Evolutionary conservation across 2,329 filamentous ascomycete genomes (phyloP), one percentile per base, ranked within the genome.

Genomic region (Cladosporium austrohemisphaericum): DNA sequence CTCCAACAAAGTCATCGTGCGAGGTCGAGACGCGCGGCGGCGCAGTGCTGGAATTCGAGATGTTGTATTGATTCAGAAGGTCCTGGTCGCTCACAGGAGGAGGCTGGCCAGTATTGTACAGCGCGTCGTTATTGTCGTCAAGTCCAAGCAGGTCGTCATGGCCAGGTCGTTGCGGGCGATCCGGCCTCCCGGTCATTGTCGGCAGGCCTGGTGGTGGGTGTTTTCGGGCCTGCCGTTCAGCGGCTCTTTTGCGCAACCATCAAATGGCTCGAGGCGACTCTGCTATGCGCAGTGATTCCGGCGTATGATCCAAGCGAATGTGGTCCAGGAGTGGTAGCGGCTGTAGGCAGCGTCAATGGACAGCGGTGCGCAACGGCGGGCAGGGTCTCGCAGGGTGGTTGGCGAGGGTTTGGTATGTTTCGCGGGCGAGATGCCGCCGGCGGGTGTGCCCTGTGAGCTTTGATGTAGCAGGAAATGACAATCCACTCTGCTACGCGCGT

Each of bases 1-100:
- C 55, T 56, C 92, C 92, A 55, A 97, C 85, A 67, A 96, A 97
- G 62, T 93, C 86, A 76, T 96, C 92, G 71, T 96, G 96, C 51
- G 90, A 95, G 45, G 92, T 83, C 20, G 91, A 96, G 45, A 90
- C 88, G 58, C 92, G 86, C 50, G 82, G 71, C 54, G 80, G 79
- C 38, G 78, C 73, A 59, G 78, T 74, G 57, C 87, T 80, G 55
- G 77, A 74, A 57, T 81, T 76, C 62, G 87, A 78, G 64, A 85
- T 82, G 62, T 86, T 80, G 71, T 88, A 91, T 57, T 81, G 81
- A 65, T 83, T 80, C 64, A 92, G 73, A 40, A 95, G 76, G 57
- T 91, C 83, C 58, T 94, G 86, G 67, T 95, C 90, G 67, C 85
- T 85, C 53, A 87, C 74, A n/a, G 85, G 81, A 41, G 90, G 85